phyloP scores from a whole-genome alignment of 2,329 filamentous ascomycete species.

The Venturia effusa region DNA sequence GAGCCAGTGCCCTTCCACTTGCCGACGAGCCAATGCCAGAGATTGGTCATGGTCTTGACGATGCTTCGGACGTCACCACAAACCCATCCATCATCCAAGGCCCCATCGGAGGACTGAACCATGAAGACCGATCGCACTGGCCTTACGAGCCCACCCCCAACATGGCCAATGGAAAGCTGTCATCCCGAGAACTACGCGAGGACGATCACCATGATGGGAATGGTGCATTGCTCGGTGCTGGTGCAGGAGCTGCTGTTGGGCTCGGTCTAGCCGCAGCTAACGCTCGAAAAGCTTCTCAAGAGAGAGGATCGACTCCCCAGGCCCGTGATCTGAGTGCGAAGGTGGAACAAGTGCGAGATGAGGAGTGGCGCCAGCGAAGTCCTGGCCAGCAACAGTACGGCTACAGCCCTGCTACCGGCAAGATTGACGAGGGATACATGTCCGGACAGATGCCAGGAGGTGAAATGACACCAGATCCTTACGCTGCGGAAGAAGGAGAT shows the following conservation, averaged over 20 bases:
- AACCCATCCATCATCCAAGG: slow-evolving; percentile 79
- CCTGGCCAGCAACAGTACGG: slow-evolving; percentile 7
- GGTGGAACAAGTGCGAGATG: slow-evolving; percentile 28
- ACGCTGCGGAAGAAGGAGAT: slow-evolving; percentile 27
- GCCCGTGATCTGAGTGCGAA: slow-evolving; percentile 15
- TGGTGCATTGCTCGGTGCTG: slow-evolving; percentile 22
- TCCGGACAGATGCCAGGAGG: slow-evolving; percentile 55
- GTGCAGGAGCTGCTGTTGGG: slow-evolving; percentile 41
- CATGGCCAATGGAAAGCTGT: slow-evolving; percentile 18
- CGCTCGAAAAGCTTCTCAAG: slow-evolving; percentile 17
- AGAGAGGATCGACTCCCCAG: background rate
- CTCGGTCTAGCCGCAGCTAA: slow-evolving; percentile 38
- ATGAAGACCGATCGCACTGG: slow-evolving; percentile 41
- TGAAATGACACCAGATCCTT: slow-evolving; percentile 30
- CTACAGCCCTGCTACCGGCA: slow-evolving; percentile 44
- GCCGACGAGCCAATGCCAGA: slow-evolving; percentile 64
- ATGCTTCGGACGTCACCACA: slow-evolving; percentile 59
- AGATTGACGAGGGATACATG: slow-evolving; percentile 84
- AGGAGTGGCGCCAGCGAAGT: slow-evolving; percentile 19
- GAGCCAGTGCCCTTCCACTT: slow-evolving; percentile 59
- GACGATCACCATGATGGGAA: slow-evolving; percentile 1
- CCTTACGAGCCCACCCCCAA: slow-evolving; percentile 45
- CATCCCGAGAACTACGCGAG: background rate
- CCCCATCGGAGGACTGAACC: slow-evolving; percentile 48
- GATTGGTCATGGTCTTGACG: slow-evolving; percentile 53